These are phyloP conservation scores for Zostera marina DNA, from an alignment of 116 monocot species.

Conservation along the genomic window DNA sequence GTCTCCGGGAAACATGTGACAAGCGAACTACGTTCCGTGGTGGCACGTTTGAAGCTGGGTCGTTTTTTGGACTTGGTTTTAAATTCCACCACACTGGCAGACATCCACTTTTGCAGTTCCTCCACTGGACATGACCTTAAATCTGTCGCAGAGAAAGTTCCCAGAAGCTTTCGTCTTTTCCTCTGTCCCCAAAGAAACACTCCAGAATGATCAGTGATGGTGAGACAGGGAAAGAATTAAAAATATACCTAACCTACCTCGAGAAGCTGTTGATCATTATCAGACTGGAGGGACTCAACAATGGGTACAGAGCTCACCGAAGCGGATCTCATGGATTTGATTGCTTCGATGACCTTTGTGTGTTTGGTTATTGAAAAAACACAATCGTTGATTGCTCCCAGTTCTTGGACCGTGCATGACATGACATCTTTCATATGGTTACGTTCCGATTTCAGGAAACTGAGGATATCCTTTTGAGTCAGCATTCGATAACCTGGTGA, in stretches of 20 bases:
- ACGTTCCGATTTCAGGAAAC: slow-evolving; percentile 21
- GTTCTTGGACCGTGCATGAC: slow-evolving; percentile 16
- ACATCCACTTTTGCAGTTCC: slow-evolving; percentile 30
- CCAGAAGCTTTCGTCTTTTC: slow-evolving; percentile 32
- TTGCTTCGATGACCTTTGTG: slow-evolving; percentile 34
- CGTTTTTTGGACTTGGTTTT: slow-evolving; percentile 14
- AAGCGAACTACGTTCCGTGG: neutral
- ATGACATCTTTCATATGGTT: slow-evolving; percentile 31
- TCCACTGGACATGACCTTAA: slow-evolving; percentile 28
- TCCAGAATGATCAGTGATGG: neutral
- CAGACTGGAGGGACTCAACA: slow-evolving; percentile 19
- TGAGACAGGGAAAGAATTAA: neutral
- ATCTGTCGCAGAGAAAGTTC: slow-evolving; percentile 54
- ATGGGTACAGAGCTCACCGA: slow-evolving; percentile 38
- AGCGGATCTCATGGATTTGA: slow-evolving; percentile 34
- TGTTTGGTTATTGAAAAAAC: slow-evolving; percentile 32
- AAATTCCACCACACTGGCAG: slow-evolving; percentile 26
- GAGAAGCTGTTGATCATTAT: slow-evolving; percentile 12
- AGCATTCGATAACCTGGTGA: slow-evolving; percentile 76
- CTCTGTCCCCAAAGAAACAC: slow-evolving; percentile 23
- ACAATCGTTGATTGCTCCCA: slow-evolving; percentile 28
- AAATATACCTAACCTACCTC: slow-evolving; percentile 11
- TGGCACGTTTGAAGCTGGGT: neutral
- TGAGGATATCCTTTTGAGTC: slow-evolving; percentile 56
- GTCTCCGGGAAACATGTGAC: slow-evolving; percentile 36